A percentile compares a stretch with the other conserved stretches of the same genome.
phyloP scores from a whole-genome alignment of 129 eudicot species.

The Ambrosia trifida region DNA sequence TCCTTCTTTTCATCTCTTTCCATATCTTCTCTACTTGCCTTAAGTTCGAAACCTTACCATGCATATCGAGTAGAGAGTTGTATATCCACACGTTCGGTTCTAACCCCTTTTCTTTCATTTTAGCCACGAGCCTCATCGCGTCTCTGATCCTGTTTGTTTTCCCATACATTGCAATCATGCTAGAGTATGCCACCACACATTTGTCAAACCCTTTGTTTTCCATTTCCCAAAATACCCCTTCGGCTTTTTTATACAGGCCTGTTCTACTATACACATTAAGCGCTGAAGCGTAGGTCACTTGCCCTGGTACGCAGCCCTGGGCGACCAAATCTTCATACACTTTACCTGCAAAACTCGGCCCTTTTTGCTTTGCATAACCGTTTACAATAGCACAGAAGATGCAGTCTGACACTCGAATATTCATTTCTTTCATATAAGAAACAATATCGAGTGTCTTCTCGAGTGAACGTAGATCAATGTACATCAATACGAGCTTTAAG shows the following conservation, averaged over 20 bases:
- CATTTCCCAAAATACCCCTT: constrained; percentile 68
- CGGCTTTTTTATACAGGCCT: constrained; percentile 66
- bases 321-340: constrained; percentile 60
- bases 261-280: constrained; percentile 53
- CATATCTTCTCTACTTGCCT: constrained; percentile 79
- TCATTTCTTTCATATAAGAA: constrained; percentile 51
- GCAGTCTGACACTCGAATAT: constrained; percentile 75
- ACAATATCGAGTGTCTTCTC: constrained; percentile 67
- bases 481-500: constrained; percentile 78
- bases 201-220: constrained; percentile 55
- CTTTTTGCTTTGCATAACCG: constrained; percentile 68
- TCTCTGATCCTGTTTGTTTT: constrained; percentile 64
- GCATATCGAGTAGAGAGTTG: constrained; percentile 75
- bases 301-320: constrained; percentile 75
- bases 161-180: constrained; percentile 85
- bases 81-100: constrained; percentile 92
- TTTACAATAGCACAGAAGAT: constrained; percentile 86
- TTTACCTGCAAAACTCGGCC: constrained; percentile 45
- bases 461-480: constrained; percentile 54
- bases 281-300: constrained; percentile 89
- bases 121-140: constrained; percentile 79
- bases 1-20: constrained; percentile 95
- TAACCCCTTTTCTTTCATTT: constrained; percentile 81
- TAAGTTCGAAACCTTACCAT: constrained; percentile 64
- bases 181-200: constrained; percentile 90